Evolutionary conservation across 257 asterid genomes (phyloP), one percentile per base, ranked within the genome.

Genomic region (Jacaranda copaia): DNA sequence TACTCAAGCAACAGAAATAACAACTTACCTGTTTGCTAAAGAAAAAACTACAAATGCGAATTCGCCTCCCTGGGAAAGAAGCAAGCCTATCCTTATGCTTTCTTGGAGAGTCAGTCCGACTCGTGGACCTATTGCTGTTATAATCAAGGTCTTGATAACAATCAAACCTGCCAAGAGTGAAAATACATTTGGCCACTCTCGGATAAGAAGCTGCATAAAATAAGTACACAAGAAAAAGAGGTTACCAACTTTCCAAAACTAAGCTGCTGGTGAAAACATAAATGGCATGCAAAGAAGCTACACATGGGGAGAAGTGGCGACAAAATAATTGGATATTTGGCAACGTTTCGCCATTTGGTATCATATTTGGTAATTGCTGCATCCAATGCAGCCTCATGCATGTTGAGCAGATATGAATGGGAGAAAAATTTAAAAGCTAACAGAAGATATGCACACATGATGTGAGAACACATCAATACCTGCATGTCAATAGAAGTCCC

Each of bases 21-120:
- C 10, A 74, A 53, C 71, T 76, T 53, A 89, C 99, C 99, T 88
- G 93, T 93, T 96, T 67, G 99, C 99, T 79, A 96, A 74, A 32
- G 99, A 96, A 77, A 96, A 96, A 51, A 96, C 98, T 0, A 96
- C 99, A 79, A 96, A 96, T 69, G 90, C 99, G 79, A 96, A 96
- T 85, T 96, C 99, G 35, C 99, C 99, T 52, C 99, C 99, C 83
- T 96, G 99, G 59, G 99, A 96, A 72, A 96, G 97, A 82, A 96
- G 99, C 75, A 93, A 86, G 15, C 99, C 99, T 73, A 96, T 91
- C 87, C 99, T 83, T 79, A 96, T 74, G 77, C 99, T 96, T 91
- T 96, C 99, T 85, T 83, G 89, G 79, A 93, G 90, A 81, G 88
- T 85, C 52, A 96, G 86, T 72, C 98, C 99, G 53, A 96, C 96